Base-by-base conservation (phyloP, 768 basidiomycete species). In the Phlebiopsis flavidoalba region DNA sequence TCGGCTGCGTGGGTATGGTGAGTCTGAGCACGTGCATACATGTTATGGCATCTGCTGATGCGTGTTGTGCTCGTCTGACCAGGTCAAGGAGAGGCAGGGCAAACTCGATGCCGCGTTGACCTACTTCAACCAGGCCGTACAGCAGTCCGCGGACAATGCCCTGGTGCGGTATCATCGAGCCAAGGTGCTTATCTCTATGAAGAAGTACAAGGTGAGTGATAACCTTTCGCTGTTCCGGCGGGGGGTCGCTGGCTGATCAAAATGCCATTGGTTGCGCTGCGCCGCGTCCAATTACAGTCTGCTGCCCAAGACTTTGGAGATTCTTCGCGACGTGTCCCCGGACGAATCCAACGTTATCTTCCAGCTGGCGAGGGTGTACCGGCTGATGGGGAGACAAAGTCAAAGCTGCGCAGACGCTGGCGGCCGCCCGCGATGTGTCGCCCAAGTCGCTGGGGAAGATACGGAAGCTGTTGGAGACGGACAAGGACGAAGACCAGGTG, bases 291-390 rank as follows among this genome's bases (percentile, higher is more conserved):
- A 43, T 47, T 22, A 19, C 49, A 97, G 95, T 78, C 79, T 47
- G 95, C 96, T 19, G 82, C 93, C 48, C 72, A 81, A 62, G 92
- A 95, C 72, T 81, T n/a, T 98, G 70, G 87, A 93, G 74, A 77
- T 79, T 62, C 83, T 99, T 56, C 83, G 87, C 65, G 86, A 85
- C 71, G 78, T 85, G 63, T 91, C 95, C 37, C 96, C 96, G 7
- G 93, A 95, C 70, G 97, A 99, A 78, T 89, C 95, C 57, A 98
- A 98, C 76, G 91, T 98, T 59, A 85, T 95, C 61, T 97, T 97
- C 83, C 88, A 98, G 74, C 84, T 99, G 17, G 97, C 95, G 26
- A 91, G 89, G 76, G 88, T 90, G 61, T 98, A 97, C 70, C 85
- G 92, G 51, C 79, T 91, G 65, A 75, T 90, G 58, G 93, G n/a